Conservation (phyloP, 768 basidiomycete genomes). For the Ramaria rubella region DNA sequence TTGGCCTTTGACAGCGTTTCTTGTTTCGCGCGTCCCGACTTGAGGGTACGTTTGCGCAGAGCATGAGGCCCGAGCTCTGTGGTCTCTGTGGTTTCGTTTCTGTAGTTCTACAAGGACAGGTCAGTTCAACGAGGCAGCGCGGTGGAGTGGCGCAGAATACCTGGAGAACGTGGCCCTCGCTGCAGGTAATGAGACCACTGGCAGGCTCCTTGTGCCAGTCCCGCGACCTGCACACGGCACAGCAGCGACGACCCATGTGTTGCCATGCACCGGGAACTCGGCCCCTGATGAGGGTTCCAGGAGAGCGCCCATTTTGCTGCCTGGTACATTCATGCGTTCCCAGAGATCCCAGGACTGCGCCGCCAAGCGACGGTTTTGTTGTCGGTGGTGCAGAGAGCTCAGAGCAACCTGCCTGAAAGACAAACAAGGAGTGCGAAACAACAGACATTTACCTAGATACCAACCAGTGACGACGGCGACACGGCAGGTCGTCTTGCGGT, state of each 20-base stretch:
- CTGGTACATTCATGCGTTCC: background rate
- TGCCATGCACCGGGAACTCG: background rate
- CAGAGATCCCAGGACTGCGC: no score
- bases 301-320: background rate
- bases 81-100: slow-evolving; percentile 71
- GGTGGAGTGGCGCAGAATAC: slow-evolving; percentile 30
- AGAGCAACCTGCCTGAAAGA: no score
- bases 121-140: background rate
- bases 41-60: slow-evolving; percentile 60
- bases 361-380: no score
- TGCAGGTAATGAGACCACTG: slow-evolving; percentile 77
- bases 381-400: no score
- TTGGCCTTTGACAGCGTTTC: slow-evolving; percentile 42
- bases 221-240: slow-evolving; percentile 73
- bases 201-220: slow-evolving; percentile 84
- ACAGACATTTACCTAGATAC: no score
- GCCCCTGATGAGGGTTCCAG: background rate
- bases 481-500: no score
- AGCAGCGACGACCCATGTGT: slow-evolving; percentile 41
- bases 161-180: slow-evolving; percentile 88
- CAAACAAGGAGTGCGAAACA: no score
- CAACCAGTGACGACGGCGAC: no score
- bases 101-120: slow-evolving; percentile 59
- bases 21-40: slow-evolving; percentile 50
- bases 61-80: slow-evolving; percentile 56